Conservation (phyloP, 202 grass and related monocot species). For the Panicum virgatum region DNA sequence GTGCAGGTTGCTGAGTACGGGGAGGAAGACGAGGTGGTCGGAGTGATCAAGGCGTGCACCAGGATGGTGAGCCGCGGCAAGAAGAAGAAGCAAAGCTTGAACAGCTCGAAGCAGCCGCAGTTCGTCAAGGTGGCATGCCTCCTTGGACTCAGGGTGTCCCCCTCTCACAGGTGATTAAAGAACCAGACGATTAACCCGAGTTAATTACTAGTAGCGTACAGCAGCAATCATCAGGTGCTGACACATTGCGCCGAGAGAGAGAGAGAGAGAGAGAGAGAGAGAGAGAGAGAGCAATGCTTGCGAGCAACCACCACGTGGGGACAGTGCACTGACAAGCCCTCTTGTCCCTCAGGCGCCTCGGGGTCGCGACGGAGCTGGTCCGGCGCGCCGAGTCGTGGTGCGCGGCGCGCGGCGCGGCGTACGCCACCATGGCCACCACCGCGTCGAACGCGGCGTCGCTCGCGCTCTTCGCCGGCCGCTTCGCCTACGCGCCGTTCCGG, state of each 20-base stretch:
- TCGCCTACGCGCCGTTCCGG: conserved; percentile 69
- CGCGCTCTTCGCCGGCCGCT: conserved; percentile 60
- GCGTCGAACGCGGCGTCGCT: conserved; percentile 66
- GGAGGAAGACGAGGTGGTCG: conserved; percentile 55
- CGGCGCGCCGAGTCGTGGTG: conserved; percentile 59
- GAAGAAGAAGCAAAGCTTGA: not conserved
- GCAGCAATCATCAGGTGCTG: not conserved
- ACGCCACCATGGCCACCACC: conserved; percentile 76
- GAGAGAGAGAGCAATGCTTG: too few species aligned
- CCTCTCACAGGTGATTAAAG: conserved; percentile 55
- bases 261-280: too few species aligned
- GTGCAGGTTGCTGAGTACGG: conserved; percentile 67
- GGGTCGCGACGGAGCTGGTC: conserved; percentile 65
- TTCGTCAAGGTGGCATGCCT: conserved; percentile 68
- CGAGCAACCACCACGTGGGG: not conserved
- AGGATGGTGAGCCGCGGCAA: conserved; percentile 60
- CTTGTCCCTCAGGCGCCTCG: conserved; percentile 47
- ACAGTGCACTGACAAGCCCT: not conserved
- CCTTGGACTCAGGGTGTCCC: conserved; percentile 75
- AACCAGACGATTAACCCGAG: not conserved
- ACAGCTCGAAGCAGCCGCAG: conserved; percentile 20
- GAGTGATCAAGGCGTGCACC: conserved; percentile 69
- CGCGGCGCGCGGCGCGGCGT: conserved; percentile 43
- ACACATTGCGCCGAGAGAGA: conserved; percentile 14
- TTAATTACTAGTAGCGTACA: not conserved